phyloP scores from a whole-genome alignment of 352 stramenopile genomes.

The Halophytophthora batemanensis region DNA sequence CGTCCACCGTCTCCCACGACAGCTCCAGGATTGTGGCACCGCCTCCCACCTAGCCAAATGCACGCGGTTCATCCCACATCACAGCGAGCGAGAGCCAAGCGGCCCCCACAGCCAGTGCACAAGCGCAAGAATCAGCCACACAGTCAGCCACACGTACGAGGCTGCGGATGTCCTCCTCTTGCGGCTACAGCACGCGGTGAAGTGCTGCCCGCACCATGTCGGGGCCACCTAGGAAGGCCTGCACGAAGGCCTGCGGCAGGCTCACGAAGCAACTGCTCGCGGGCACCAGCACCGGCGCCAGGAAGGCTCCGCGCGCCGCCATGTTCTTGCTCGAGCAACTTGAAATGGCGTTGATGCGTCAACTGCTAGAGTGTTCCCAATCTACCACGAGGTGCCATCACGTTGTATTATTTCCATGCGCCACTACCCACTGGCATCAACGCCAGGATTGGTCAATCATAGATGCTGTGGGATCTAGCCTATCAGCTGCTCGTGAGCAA shows the following conservation, averaged over 20 bases:
- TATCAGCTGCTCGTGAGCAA: too few relatives aligned
- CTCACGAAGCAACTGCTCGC: conserved; percentile 71
- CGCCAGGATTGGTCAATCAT: too few relatives aligned
- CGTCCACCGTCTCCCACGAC: conserved; percentile 77
- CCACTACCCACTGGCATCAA: too few relatives aligned
- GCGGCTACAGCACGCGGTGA: neutral
- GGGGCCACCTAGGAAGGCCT: conserved; percentile 44
- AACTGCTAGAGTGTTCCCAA: too few relatives aligned
- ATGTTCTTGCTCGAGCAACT: conserved; percentile 5
- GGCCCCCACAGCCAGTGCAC: neutral
- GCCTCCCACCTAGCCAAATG: conserved; percentile 16
- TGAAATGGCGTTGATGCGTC: neutral
- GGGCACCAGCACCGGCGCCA: conserved; percentile 59
- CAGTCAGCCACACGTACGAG: too few relatives aligned
- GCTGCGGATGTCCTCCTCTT: neutral
- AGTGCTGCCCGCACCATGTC: conserved; percentile 23
- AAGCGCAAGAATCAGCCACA: neutral
- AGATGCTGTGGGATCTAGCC: too few relatives aligned
- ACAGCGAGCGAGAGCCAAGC: neutral
- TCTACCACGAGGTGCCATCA: too few relatives aligned
- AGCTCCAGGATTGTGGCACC: conserved; percentile 69
- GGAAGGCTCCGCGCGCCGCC: conserved; percentile 50
- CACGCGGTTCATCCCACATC: neutral
- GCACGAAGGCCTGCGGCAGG: conserved; percentile 61
- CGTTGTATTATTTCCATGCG: too few relatives aligned